A percentile compares a stretch with the other conserved stretches of the same genome.
Evolutionary conservation across 129 eudicot species (phyloP).

Genomic region (Kitagawia praeruptora): DNA sequence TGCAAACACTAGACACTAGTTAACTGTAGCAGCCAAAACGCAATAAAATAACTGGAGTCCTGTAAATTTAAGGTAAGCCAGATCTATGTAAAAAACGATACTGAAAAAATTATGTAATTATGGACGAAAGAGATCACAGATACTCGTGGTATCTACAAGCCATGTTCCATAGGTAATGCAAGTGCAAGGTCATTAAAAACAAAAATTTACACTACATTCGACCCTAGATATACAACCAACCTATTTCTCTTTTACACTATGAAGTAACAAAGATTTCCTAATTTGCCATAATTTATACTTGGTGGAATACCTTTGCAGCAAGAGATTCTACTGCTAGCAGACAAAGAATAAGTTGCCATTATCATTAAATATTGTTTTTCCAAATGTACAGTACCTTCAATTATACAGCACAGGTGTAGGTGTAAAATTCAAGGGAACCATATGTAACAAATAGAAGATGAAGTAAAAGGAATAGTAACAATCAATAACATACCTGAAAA

Average conservation of each 20-base stretch:
- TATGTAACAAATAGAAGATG: neutral
- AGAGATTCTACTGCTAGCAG: neutral
- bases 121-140: neutral
- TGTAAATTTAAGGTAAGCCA: too few relatives aligned
- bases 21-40: too few relatives aligned
- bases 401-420: neutral
- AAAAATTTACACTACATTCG: neutral
- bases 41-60: too few relatives aligned
- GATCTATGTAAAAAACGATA: neutral
- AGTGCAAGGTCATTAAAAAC: neutral
- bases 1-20: neutral
- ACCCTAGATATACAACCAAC: neutral
- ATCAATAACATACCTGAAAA: constrained; percentile 60
- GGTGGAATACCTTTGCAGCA: neutral
- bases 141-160: neutral
- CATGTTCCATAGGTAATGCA: neutral
- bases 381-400: neutral
- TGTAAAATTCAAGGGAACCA: neutral
- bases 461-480: neutral
- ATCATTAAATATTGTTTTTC: neutral
- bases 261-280: neutral
- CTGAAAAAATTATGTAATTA: too few relatives aligned
- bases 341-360: neutral
- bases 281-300: neutral
- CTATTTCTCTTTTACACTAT: neutral